Conservation (phyloP, 306 rosid species). For the Vigna unguiculata region DNA sequence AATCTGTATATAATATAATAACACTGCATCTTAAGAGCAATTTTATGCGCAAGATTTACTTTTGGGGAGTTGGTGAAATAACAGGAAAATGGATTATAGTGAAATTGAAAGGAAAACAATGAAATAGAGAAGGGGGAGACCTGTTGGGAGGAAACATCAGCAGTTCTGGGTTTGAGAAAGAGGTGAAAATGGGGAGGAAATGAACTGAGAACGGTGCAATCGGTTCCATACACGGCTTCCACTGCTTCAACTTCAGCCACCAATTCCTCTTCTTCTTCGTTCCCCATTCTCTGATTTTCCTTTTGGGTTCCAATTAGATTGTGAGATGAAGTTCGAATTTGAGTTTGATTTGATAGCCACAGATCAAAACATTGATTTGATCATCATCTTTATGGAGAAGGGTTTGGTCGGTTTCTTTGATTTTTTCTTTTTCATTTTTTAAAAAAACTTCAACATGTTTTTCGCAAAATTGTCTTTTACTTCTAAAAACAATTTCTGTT, state of each 20-base stretch:
- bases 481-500: too few species aligned
- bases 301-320: background rate
- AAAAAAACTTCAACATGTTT: too few species aligned
- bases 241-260: conserved; percentile 75
- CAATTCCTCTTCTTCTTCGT: conserved; percentile 57
- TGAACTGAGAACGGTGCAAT: conserved; percentile 60
- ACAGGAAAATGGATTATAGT: background rate
- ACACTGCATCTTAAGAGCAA: background rate
- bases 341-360: background rate
- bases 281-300: background rate
- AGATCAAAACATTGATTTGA: background rate
- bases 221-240: conserved; percentile 72
- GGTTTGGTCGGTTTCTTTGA: background rate
- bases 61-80: background rate
- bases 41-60: background rate
- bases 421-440: too few species aligned
- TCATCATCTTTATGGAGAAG: background rate
- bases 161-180: conserved; percentile 83
- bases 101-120: background rate
- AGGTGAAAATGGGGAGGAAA: conserved; percentile 76
- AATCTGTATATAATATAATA: background rate
- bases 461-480: too few species aligned
- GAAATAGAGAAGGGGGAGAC: conserved; percentile 37
- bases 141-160: conserved; percentile 81
- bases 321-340: background rate